Conservation (phyloP, 2,329 filamentous ascomycete genomes). For the Dactylellina cionopaga region DNA sequence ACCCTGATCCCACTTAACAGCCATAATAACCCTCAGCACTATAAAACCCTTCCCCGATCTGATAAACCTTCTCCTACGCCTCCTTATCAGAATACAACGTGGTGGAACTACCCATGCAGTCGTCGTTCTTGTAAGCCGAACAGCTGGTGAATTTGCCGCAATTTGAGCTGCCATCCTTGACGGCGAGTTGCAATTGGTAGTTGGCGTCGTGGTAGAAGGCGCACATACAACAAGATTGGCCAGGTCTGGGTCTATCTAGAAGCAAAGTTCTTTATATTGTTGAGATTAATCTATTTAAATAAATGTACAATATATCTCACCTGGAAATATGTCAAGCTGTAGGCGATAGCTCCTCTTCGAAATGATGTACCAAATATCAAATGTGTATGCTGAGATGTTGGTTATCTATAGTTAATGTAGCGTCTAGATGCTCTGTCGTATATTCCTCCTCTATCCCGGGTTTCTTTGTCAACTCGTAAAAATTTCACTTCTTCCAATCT, state of each 20-base stretch:
- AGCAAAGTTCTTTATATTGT: too few species aligned
- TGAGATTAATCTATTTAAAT: too few species aligned
- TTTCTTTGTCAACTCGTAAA: not conserved
- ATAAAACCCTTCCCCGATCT: not conserved
- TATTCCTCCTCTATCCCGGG: not conserved
- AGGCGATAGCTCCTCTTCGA: too few species aligned
- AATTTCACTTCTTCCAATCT: not conserved
- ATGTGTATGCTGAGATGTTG: too few species aligned
- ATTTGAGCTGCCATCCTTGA: conserved; percentile 35
- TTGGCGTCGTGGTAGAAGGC: conserved; percentile 27
- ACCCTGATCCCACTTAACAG: too few species aligned
- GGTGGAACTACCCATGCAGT: conserved; percentile 20
- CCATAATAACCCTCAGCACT: conserved; percentile 25
- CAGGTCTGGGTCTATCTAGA: too few species aligned
- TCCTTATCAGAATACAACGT: conserved; percentile 38
- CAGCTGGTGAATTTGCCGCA: conserved; percentile 39
- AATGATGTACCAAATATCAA: too few species aligned
- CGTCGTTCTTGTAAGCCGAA: conserved; percentile 20
- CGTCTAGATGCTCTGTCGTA: too few species aligned
- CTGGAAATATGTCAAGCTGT: too few species aligned
- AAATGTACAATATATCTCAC: too few species aligned
- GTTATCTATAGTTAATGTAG: too few species aligned
- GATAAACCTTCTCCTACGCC: conserved; percentile 18
- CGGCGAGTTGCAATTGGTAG: conserved; percentile 19
- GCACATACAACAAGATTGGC: too few species aligned